Evolutionary conservation across 768 basidiomycete species (phyloP).

Genomic region (Serendipita sp.): DNA sequence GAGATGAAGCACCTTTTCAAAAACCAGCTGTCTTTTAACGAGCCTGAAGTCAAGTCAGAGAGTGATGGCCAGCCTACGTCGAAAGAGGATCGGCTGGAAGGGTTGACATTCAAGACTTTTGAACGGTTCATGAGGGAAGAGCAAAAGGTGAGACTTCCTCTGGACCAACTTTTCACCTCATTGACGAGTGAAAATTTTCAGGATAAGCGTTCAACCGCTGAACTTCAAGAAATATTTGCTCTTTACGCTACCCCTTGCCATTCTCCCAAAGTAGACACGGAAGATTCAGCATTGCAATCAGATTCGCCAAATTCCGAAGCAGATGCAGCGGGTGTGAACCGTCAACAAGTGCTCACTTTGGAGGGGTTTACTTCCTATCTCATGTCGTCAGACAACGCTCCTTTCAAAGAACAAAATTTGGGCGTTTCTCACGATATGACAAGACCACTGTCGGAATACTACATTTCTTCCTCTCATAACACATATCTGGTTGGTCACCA

Average conservation of each 20-base stretch:
- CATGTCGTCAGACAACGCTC: constrained; percentile 58
- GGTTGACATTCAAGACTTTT: constrained; percentile 27
- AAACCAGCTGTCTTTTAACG: background rate
- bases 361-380: constrained; percentile 68
- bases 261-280: background rate
- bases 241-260: background rate
- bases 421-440: constrained; percentile 73
- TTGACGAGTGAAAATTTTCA: constrained; percentile 22
- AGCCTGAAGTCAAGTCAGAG: constrained; percentile 56
- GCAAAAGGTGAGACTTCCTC: constrained; percentile 31
- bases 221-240: background rate
- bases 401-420: constrained; percentile 37
- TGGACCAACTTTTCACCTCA: background rate
- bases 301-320: background rate
- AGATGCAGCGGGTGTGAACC: constrained; percentile 11
- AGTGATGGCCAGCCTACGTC: constrained; percentile 46
- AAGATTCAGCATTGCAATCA: background rate
- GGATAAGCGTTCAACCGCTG: background rate
- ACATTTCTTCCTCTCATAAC: constrained; percentile 80
- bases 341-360: constrained; percentile 27
- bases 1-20: background rate
- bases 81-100: constrained; percentile 20
- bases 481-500: constrained; percentile 82
- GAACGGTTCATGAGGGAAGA: constrained; percentile 32
- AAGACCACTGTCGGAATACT: constrained; percentile 73